These are phyloP conservation scores for Coelastrella sp. DNA, from an alignment of 139 green algal genomes.

Conservation along the genomic window DNA sequence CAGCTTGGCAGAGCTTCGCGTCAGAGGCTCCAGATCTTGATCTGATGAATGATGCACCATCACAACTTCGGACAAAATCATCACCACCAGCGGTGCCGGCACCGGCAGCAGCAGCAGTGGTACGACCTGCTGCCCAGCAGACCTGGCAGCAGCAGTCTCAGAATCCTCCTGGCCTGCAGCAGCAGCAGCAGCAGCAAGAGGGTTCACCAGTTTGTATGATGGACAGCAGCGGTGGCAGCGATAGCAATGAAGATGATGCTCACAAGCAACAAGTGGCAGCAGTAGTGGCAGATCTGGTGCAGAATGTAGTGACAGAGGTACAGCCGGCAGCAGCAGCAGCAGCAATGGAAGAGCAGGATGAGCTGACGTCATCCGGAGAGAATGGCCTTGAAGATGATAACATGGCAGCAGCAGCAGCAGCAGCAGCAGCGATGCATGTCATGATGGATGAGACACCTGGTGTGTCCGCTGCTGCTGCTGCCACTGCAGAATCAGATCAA, in stretches of 20 bases:
- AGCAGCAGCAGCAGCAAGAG: background rate
- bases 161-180: background rate
- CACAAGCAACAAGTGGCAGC: constrained; percentile 21
- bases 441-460: background rate
- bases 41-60: background rate
- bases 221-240: constrained; percentile 30
- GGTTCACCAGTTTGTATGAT: constrained; percentile 14
- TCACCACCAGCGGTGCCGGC: background rate
- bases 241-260: background rate
- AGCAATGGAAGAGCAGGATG: background rate
- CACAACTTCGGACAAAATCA: background rate
- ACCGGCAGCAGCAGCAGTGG: background rate
- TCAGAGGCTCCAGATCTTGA: background rate
- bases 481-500: background rate
- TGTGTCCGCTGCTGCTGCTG: background rate
- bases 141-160: background rate
- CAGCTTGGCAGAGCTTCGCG: constrained; percentile 13
- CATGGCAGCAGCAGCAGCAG: constrained; percentile 36
- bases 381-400: constrained; percentile 28
- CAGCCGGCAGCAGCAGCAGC: background rate
- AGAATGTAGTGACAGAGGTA: background rate
- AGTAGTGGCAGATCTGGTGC: constrained; percentile 1
- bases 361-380: constrained; percentile 32
- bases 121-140: background rate
- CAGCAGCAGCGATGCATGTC: too few species aligned